These are phyloP conservation scores for Dacryopinax primogenitus DNA, from an alignment of 768 basidiomycete species.

Conservation along the genomic window DNA sequence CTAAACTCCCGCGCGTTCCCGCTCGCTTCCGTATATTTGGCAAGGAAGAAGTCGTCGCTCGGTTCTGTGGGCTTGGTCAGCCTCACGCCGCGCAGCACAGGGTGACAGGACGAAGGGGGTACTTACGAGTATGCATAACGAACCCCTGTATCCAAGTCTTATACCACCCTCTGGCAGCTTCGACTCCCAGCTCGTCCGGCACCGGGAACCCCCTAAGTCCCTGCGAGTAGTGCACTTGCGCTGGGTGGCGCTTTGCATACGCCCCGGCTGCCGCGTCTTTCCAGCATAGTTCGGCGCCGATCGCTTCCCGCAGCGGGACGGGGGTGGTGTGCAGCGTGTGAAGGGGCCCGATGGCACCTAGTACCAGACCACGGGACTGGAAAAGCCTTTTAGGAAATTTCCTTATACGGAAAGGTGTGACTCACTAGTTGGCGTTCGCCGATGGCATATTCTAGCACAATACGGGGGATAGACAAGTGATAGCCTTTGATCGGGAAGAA, in stretches of 20 bases:
- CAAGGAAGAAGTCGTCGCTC: slow-evolving; percentile 61
- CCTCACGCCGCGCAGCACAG: not conserved
- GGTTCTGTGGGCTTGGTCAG: slow-evolving; percentile 22
- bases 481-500: slow-evolving; percentile 56
- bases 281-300: slow-evolving; percentile 31
- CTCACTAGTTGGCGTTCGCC: slow-evolving; percentile 56
- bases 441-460: slow-evolving; percentile 66
- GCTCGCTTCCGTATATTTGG: slow-evolving; percentile 61
- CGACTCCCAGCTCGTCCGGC: slow-evolving; percentile 45
- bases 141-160: slow-evolving; percentile 60
- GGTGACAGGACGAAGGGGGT: not conserved
- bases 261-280: slow-evolving; percentile 35
- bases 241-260: slow-evolving; percentile 42
- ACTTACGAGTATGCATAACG: slow-evolving; percentile 41
- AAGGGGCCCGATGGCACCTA: slow-evolving; percentile 55
- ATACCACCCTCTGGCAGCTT: slow-evolving; percentile 63
- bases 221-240: slow-evolving; percentile 40
- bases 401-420: slow-evolving; percentile 14
- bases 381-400: not conserved
- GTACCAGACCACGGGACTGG: slow-evolving; percentile 55
- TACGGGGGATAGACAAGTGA: slow-evolving; percentile 64
- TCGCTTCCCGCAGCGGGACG: slow-evolving; percentile 50
- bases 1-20: slow-evolving; percentile 73
- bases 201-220: slow-evolving; percentile 41
- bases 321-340: slow-evolving; percentile 47